Base-by-base conservation (phyloP, 352 stramenopile species). In the Globisporangium splendens region DNA sequence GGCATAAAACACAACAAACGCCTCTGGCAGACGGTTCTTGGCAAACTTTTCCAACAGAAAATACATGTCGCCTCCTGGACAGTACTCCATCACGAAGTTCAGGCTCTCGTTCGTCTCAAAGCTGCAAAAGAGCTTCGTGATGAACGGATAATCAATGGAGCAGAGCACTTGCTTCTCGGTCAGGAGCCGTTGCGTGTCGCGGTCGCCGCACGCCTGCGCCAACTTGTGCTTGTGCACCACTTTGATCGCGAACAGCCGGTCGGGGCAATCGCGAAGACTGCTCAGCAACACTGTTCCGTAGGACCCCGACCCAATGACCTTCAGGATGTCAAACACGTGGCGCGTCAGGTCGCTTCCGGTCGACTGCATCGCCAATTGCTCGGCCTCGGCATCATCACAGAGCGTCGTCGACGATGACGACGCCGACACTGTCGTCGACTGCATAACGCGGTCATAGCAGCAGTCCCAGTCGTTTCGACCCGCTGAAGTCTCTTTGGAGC, bases 1-100 rank as follows among this genome's bases (percentile, higher is more conserved):
- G 0, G 95, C 89, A 72, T 99, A 99, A 73, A 99, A 99, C 48
- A 88, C 72, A 1, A 97, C 92, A 48, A 96, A 73, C 8, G 72
- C 50, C 75, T 99, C 96, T 0, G 85, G 75, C 55, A 99, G 96
- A 52, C 97, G 97, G 56, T 93, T 87, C 53, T 97, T 94, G 5
- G 90, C 63, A 28, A 86, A 89, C 54, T 91, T 91, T 62, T 93
- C 86, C 20, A 98, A 70, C 68, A 98, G 65, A 69, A 97, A 98
- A 70, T 98, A 98, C 69, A 98, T 86, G 68, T 98, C 97, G 31
- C 97, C 97, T 46, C 97, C 97, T 17, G 95, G 88, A 66, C 96
- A 99, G 77, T 98, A 99, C 71, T 99, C 97, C 28, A 99, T 80
- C 20, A 99, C 96, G 68, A 99, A 99, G 66, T 98, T 98, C 0